These are phyloP conservation scores for Lophium mytilinum DNA, from an alignment of 495 filamentous ascomycete species.

Conservation along the genomic window DNA sequence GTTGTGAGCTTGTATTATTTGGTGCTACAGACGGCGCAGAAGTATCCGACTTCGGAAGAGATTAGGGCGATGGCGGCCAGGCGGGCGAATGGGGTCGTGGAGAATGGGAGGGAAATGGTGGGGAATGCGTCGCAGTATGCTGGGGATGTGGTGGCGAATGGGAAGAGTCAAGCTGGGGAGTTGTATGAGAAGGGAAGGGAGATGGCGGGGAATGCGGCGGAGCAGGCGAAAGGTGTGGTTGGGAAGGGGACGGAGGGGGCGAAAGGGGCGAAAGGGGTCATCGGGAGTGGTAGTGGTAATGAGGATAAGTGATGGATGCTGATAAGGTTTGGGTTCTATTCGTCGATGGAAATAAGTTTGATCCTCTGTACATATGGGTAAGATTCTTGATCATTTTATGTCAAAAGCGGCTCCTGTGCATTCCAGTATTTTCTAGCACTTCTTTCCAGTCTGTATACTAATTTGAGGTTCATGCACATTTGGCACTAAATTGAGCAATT, in stretches of 20 bases:
- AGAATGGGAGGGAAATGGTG: not conserved
- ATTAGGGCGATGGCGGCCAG: constrained; percentile 19
- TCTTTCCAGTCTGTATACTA: too few species aligned
- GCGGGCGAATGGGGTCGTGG: constrained; percentile 9
- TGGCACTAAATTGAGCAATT: too few species aligned
- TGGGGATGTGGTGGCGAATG: not conserved
- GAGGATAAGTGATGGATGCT: not conserved
- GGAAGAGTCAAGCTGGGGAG: constrained; percentile 1
- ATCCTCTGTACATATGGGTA: too few species aligned
- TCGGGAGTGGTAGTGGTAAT: not conserved
- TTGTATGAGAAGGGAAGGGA: constrained; percentile 10
- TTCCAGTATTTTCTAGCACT: too few species aligned
- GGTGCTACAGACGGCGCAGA: constrained; percentile 29
- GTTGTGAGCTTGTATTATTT: constrained; percentile 62
- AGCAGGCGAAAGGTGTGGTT: constrained; percentile 1
- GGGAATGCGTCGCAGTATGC: constrained; percentile 6
- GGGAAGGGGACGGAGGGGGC: not conserved
- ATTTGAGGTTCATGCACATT: too few species aligned
- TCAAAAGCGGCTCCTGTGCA: too few species aligned
- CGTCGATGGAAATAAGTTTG: too few species aligned
- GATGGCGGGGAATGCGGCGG: constrained; percentile 3
- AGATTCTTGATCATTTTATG: too few species aligned
- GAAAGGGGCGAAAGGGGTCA: too few species aligned
- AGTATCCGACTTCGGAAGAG: constrained; percentile 29
- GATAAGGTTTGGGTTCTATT: too few species aligned